Conservation (phyloP, 257 asterid species). For the Nicotiana sylvestris region DNA sequence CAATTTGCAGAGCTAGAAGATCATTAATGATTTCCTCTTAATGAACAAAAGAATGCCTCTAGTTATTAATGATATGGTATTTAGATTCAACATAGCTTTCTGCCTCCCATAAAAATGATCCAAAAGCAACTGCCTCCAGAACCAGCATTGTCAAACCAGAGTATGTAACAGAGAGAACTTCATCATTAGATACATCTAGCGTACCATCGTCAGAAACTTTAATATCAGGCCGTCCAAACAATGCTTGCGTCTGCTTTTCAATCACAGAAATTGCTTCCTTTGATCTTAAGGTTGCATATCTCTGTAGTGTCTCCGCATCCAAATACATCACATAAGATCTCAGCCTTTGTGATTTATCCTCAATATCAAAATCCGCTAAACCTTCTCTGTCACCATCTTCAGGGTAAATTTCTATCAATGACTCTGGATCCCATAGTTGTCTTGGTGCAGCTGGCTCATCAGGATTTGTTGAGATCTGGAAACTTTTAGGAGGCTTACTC, state of each 20-base stretch:
- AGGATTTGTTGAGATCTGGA: constrained; percentile 35
- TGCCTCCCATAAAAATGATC: constrained; percentile 84
- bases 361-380: constrained; percentile 31
- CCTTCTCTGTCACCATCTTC: constrained; percentile 55
- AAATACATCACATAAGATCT: constrained; percentile 86
- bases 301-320: constrained; percentile 86
- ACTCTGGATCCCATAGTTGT: constrained; percentile 80
- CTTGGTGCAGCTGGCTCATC: constrained; percentile 42
- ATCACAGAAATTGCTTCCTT: constrained; percentile 77
- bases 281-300: constrained; percentile 82
- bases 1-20: constrained; percentile 10
- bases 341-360: constrained; percentile 52
- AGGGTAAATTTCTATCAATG: constrained; percentile 64
- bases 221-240: constrained; percentile 86
- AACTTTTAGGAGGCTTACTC: constrained; percentile 85
- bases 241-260: constrained; percentile 85
- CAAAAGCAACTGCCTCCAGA: constrained; percentile 86
- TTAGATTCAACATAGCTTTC: constrained; percentile 70
- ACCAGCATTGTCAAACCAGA: constrained; percentile 77
- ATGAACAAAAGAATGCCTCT: constrained; percentile 15
- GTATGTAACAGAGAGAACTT: constrained; percentile 54
- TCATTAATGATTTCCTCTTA: neutral
- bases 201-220: constrained; percentile 60
- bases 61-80: constrained; percentile 60
- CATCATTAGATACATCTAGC: constrained; percentile 61